Conservation (phyloP, 1,284 basidiomycete species). For the Golubevia pallescens region DNA sequence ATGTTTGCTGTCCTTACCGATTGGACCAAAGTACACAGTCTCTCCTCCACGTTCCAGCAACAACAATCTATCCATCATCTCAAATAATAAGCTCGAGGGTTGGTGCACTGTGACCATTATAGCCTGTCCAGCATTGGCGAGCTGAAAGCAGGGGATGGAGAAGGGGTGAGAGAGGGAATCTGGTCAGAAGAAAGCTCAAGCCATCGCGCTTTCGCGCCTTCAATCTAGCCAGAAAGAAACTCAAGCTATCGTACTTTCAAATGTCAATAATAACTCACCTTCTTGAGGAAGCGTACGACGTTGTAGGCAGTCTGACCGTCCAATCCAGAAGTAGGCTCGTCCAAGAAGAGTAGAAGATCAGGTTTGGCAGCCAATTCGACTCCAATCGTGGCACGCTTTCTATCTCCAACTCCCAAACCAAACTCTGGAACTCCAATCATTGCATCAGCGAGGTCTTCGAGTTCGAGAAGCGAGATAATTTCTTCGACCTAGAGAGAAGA, state of each 20-base stretch:
- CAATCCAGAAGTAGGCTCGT: slow-evolving; percentile 46
- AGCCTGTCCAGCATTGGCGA: slow-evolving; percentile 45
- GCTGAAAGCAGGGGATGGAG: too few relatives aligned
- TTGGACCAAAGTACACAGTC: slow-evolving; percentile 48
- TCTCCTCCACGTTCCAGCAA: slow-evolving; percentile 43
- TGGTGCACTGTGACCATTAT: slow-evolving; percentile 54
- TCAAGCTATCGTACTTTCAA: too few relatives aligned
- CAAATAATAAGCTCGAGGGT: slow-evolving; percentile 40
- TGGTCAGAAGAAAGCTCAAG: too few relatives aligned
- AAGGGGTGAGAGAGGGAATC: too few relatives aligned
- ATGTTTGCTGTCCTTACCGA: slow-evolving; percentile 38
- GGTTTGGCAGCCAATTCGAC: slow-evolving; percentile 60
- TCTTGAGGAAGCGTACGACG: slow-evolving; percentile 46
- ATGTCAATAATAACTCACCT: too few relatives aligned
- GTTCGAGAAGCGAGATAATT: slow-evolving; percentile 53
- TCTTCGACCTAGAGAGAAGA: slow-evolving; percentile 44
- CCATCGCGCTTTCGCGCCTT: too few relatives aligned
- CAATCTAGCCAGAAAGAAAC: too few relatives aligned
- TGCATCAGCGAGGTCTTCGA: slow-evolving; percentile 46
- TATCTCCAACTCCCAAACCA: slow-evolving; percentile 51
- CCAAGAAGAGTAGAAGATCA: slow-evolving; percentile 64
- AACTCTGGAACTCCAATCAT: slow-evolving; percentile 46
- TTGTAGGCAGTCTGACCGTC: slow-evolving; percentile 50
- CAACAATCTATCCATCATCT: slow-evolving; percentile 46
- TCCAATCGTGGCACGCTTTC: slow-evolving; percentile 50